Conservation (phyloP, 306 rosid genomes). For the cucumber (Cucumis sativus) region Cucumber_9930_V3 NC_026657.2:29117501-29118000, state of each 20-base stretch:
- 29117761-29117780: not conserved
- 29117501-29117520: too few relatives aligned
- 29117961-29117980: slow-evolving; percentile 98
- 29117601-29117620: not conserved
- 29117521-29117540: not conserved
- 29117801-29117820: not conserved
- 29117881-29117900: not conserved
- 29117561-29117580: not conserved
- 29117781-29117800: not conserved
- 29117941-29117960: slow-evolving; percentile 79
- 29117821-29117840: not conserved
- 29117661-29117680: not conserved
- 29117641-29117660: not conserved
- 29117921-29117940: not conserved
- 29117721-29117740: not conserved
- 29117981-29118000: slow-evolving; percentile 93
- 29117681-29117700: not conserved
- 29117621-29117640: not conserved
- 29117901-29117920: not conserved
- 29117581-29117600: not conserved
- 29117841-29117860: not conserved
- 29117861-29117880: not conserved
- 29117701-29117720: not conserved
- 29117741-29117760: not conserved
- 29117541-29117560: not conserved